These are phyloP conservation scores for Leccinum broughii DNA, from an alignment of 768 basidiomycete species.

Conservation along the genomic window DNA sequence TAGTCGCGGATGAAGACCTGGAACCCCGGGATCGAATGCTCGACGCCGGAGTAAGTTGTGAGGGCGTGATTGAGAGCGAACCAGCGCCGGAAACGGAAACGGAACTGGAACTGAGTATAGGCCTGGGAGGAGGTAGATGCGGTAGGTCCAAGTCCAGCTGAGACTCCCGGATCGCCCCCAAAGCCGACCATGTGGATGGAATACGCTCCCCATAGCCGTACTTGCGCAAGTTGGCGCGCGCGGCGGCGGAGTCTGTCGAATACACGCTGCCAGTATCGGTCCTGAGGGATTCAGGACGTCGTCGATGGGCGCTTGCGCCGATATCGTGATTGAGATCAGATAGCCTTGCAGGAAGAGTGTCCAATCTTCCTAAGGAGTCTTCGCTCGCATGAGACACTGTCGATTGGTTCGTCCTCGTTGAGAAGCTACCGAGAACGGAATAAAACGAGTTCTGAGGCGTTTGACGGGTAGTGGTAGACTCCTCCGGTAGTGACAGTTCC, in stretches of 20 bases:
- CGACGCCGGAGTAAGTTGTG: constrained; percentile 8
- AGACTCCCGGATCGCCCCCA: constrained; percentile 14
- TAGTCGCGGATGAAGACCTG: constrained; percentile 1
- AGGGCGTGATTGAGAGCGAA: constrained; percentile 8
- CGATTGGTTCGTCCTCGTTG: background rate
- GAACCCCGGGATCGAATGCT: constrained; percentile 6
- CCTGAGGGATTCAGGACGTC: constrained; percentile 3
- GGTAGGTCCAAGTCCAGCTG: constrained; percentile 15
- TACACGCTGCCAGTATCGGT: constrained; percentile 25
- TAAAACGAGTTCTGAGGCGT: background rate
- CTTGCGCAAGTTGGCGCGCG: constrained; percentile 26
- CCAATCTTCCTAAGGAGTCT: background rate
- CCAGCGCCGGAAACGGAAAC: background rate
- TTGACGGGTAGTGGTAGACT: background rate
- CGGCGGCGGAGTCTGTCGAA: constrained; percentile 24
- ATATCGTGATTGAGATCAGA: constrained; percentile 10
- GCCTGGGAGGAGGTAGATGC: constrained; percentile 6
- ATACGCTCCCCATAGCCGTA: constrained; percentile 24
- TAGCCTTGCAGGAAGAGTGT: background rate
- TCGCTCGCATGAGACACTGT: background rate
- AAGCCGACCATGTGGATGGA: constrained; percentile 27
- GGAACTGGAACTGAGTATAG: background rate
- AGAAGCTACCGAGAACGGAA: background rate
- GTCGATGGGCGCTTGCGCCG: background rate
- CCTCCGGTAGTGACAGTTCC: background rate